phyloP scores from a whole-genome alignment of 805 yeast species.

The Lipomyces starkeyi region DNA sequence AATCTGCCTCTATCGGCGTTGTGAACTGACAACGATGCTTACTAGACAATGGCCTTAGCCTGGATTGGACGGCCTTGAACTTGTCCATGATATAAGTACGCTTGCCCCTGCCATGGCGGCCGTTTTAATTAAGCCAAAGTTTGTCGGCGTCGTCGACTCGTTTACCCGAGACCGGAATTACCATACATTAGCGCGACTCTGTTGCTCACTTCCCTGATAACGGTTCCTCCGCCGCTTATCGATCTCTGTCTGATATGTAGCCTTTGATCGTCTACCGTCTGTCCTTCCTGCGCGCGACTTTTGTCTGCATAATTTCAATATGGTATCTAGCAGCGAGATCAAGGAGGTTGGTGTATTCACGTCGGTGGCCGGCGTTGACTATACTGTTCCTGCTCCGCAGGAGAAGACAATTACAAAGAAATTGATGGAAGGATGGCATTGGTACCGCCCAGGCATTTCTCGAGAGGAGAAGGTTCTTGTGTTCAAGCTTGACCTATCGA shows the following conservation, averaged over 20 bases:
- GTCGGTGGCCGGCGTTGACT: neutral
- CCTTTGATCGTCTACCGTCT: neutral
- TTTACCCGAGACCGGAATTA: neutral
- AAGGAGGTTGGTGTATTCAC: neutral
- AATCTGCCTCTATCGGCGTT: too few relatives aligned
- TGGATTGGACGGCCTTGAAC: neutral
- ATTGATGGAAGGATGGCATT: constrained; percentile 19
- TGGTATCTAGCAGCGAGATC: neutral
- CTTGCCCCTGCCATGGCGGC: neutral
- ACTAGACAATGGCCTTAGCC: neutral
- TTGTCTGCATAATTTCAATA: neutral
- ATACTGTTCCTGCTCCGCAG: neutral
- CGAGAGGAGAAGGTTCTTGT: constrained; percentile 43
- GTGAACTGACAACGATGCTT: neutral
- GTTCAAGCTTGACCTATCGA: constrained; percentile 45
- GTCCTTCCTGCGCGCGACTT: neutral
- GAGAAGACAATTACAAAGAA: neutral
- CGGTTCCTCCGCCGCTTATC: too few relatives aligned
- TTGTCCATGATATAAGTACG: neutral
- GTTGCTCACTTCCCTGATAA: neutral
- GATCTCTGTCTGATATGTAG: neutral
- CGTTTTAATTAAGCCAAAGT: too few relatives aligned
- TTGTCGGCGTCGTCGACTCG: too few relatives aligned
- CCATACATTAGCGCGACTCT: neutral
- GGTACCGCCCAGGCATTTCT: constrained; percentile 43